These are phyloP conservation scores for Geranium incanum DNA, from an alignment of 441 rosid species.

Conservation along the genomic window DNA sequence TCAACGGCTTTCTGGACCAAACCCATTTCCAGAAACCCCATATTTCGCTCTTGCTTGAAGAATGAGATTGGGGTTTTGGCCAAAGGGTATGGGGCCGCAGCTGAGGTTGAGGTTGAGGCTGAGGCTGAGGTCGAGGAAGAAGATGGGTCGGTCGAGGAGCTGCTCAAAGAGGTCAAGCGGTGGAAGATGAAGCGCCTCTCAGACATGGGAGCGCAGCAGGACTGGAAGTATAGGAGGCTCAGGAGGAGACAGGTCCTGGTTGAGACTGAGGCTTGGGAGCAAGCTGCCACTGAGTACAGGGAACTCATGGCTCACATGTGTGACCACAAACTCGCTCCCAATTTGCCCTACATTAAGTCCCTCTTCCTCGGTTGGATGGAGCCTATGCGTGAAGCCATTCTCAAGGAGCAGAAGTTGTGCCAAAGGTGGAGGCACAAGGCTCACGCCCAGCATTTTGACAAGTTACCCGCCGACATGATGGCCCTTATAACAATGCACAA, in stretches of 20 bases:
- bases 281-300: constrained; percentile 72
- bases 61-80: constrained; percentile 17
- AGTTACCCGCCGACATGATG: constrained; percentile 80
- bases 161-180: constrained; percentile 32
- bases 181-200: constrained; percentile 34
- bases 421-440: constrained; percentile 29
- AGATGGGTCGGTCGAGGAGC: constrained; percentile 58
- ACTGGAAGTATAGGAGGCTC: constrained; percentile 40
- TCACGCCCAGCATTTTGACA: constrained; percentile 43
- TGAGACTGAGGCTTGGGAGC: constrained; percentile 94
- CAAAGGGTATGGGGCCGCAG: constrained; percentile 45
- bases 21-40: constrained; percentile 1
- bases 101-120: constrained; percentile 35
- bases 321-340: constrained; percentile 88
- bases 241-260: constrained; percentile 59
- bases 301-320: constrained; percentile 79
- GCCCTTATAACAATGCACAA: constrained; percentile 90
- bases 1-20: neutral
- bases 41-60: neutral
- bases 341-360: constrained; percentile 75
- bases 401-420: constrained; percentile 52
- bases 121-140: constrained; percentile 35
- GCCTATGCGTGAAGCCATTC: constrained; percentile 70
- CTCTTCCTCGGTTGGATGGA: constrained; percentile 94
- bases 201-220: constrained; percentile 50